These are phyloP conservation scores for Chytriomyces hyalinus DNA, from an alignment of 192 early-diverging fungal genomes.

Conservation along the genomic window DNA sequence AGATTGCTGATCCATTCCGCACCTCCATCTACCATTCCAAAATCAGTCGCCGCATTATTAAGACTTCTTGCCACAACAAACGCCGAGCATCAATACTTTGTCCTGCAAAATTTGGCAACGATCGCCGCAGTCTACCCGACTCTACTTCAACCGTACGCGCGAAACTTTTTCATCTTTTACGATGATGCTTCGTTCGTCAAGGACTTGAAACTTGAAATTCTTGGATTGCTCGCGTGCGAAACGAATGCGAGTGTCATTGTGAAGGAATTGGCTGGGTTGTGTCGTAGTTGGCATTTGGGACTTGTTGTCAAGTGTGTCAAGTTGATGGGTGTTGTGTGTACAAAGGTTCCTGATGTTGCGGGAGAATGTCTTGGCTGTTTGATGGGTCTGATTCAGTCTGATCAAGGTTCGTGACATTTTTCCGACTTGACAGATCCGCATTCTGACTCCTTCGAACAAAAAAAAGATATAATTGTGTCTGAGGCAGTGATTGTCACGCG, in stretches of 20 bases:
- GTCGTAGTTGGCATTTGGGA: conserved; percentile 51
- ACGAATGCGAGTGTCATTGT: conserved; percentile 73
- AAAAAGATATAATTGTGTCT: conserved; percentile 71
- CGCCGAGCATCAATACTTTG: conserved; percentile 80
- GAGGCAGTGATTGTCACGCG: conserved; percentile 80
- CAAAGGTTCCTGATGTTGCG: conserved; percentile 40
- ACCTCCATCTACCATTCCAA: conserved; percentile 16
- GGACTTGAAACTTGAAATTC: conserved; percentile 83
- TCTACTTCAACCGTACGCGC: conserved; percentile 72
- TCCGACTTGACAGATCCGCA: not conserved
- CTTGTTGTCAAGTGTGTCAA: conserved; percentile 63
- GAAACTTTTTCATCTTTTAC: conserved; percentile 81
- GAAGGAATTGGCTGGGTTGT: conserved; percentile 72
- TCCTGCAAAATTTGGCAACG: conserved; percentile 75
- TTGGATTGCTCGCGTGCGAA: conserved; percentile 71
- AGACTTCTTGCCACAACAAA: conserved; percentile 65
- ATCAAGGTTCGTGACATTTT: conserved; percentile 30
- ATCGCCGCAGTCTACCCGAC: conserved; percentile 73
- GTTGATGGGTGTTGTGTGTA: conserved; percentile 28
- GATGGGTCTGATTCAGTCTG: conserved; percentile 35
- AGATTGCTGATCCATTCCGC: conserved; percentile 42
- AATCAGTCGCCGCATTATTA: conserved; percentile 64
- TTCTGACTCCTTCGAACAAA: conserved; percentile 1
- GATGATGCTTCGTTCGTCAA: conserved; percentile 80
- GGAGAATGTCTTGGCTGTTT: conserved; percentile 58